Conservation (phyloP, 176 grass and related monocot species). For the Carex kokanica region DNA sequence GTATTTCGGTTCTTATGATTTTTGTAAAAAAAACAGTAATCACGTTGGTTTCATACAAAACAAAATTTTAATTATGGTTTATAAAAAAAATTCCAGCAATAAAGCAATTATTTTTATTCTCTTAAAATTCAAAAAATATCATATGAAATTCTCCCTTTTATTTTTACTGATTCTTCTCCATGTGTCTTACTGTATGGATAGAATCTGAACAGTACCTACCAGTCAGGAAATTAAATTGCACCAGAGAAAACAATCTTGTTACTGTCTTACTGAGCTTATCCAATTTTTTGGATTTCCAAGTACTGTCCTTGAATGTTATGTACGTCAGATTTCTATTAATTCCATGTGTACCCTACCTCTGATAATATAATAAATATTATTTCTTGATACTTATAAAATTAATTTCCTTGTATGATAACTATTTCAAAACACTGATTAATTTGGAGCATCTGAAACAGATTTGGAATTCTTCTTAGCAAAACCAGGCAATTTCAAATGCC, state of each 20-base stretch:
- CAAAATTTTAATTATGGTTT: too few relatives aligned
- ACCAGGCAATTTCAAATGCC: not conserved
- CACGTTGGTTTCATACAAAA: too few relatives aligned
- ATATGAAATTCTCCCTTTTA: not conserved
- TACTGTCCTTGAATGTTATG: slow-evolving; percentile 12
- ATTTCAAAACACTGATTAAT: not conserved
- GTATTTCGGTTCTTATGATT: too few relatives aligned
- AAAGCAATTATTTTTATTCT: too few relatives aligned
- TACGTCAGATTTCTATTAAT: not conserved
- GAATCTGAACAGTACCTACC: not conserved
- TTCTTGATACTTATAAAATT: not conserved
- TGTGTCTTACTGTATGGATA: not conserved
- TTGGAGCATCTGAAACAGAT: not conserved
- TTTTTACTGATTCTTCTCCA: not conserved
- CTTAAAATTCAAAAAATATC: too few relatives aligned
- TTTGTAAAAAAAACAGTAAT: too few relatives aligned
- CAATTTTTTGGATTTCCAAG: slow-evolving; percentile 18
- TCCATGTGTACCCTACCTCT: not conserved
- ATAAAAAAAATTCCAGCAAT: too few relatives aligned
- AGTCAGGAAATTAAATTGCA: slow-evolving; percentile 11
- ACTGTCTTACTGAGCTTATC: not conserved
- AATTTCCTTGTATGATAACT: not conserved
- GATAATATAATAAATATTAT: not conserved
- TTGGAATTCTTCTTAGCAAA: not conserved
- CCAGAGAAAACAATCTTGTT: not conserved